Conservation (phyloP, 306 rosid genomes). For the Dalbergia oliveri region DNA sequence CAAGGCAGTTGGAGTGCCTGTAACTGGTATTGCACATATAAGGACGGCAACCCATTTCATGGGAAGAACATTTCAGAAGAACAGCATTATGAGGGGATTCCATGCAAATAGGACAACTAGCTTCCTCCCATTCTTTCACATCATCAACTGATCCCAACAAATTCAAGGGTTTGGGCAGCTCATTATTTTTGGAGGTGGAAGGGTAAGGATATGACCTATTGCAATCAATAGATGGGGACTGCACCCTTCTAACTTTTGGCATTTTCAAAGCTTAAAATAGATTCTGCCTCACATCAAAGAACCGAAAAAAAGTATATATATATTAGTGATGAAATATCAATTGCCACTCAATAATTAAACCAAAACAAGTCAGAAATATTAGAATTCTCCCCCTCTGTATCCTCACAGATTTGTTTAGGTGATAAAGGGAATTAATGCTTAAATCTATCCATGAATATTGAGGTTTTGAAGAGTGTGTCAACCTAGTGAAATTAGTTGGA, state of each 20-base stretch:
- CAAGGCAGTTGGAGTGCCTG: slow-evolving; percentile 89
- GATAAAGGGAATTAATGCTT: background rate
- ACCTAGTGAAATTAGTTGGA: slow-evolving; percentile 11
- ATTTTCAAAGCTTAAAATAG: slow-evolving; percentile 52
- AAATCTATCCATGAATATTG: background rate
- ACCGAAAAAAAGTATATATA: background rate
- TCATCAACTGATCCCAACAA: slow-evolving; percentile 51
- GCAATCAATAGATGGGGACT: slow-evolving; percentile 57
- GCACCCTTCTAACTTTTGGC: slow-evolving; percentile 76
- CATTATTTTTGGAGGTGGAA: slow-evolving; percentile 49
- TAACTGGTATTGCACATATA: slow-evolving; percentile 88
- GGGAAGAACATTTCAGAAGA: slow-evolving; percentile 77
- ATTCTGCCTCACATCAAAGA: slow-evolving; percentile 31
- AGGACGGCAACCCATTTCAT: slow-evolving; percentile 78
- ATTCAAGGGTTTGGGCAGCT: slow-evolving; percentile 48
- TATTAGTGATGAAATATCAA: background rate
- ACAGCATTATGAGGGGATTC: slow-evolving; percentile 84
- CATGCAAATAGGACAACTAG: slow-evolving; percentile 84
- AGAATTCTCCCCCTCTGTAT: slow-evolving; percentile 10
- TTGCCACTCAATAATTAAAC: slow-evolving; percentile 1
- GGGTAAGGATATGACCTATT: slow-evolving; percentile 63
- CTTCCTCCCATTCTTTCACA: slow-evolving; percentile 79
- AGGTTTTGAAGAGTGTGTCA: background rate
- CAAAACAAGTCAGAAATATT: background rate
- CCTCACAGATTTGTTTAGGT: slow-evolving; percentile 1